Base-by-base conservation (phyloP, 2,329 filamentous ascomycete genomes). In the Aspergillus eucalypticola region DNA sequence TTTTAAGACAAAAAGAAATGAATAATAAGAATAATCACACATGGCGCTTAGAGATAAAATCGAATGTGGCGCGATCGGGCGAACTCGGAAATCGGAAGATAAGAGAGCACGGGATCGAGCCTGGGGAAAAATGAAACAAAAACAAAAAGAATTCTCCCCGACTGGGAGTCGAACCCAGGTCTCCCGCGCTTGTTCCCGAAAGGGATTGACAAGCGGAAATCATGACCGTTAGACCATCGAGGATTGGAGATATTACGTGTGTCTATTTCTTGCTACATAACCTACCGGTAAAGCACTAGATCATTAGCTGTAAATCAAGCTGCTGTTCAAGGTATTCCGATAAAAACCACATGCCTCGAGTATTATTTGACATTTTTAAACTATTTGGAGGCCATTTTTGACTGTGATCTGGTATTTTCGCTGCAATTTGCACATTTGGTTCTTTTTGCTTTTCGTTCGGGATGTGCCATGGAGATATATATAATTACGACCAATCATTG, bases 121-220 rank as follows among this genome's bases (percentile, higher is more conserved):
- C 8, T n/a, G 39, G 2, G 3, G 1, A 2, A 3, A 0, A 23
- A 17, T 13, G 3, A 35, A 25, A 8, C 23, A 25, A 8, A 35
- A 35, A 25, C 10, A 59, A 56, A 61, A 59, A 42, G 11, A 56
- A 32, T 49, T 41, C 60, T 58, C 58, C 60, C 54, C 53, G 60
- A 61, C 60, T 51, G 60, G 58, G 60, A 61, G 58, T 61, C 56
- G 60, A 61, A 61, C 60, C 58, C 60, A 51, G 60, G 60, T 59
- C 60, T 58, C 60, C 60, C 53, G 53, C 53, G 53, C 53, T 55
- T 55, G 53, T 55, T 55, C 53, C 53, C 11, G 5, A n/a, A 42
- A 19, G 44, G 60, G 60, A 61, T 59, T 61, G 58, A 58, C 53
- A 59, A 59, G 58, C 60, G 58, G 58, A 61, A 56, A 58, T 61